phyloP scores from a whole-genome alignment of 2,329 filamentous ascomycete genomes.

The Periglandula ipomoeae region DNA sequence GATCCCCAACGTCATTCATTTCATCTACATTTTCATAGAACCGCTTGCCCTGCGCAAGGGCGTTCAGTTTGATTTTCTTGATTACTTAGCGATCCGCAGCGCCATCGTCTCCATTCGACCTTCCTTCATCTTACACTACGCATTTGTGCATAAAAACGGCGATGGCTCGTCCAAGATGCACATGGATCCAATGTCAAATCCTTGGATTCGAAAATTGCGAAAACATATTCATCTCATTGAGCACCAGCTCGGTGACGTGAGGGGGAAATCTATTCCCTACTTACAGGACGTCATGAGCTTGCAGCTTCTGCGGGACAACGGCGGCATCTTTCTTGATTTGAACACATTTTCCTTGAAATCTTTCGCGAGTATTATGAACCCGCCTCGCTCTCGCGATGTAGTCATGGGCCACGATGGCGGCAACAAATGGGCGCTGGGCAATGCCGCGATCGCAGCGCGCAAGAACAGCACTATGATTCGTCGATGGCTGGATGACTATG shows the following conservation, averaged over 20 bases:
- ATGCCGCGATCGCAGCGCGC: constrained; percentile 10
- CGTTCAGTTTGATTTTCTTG: constrained; percentile 10
- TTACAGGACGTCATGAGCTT: constrained; percentile 8
- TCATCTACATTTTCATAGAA: constrained; percentile 10
- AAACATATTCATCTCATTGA: constrained; percentile 6
- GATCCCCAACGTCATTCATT: constrained; percentile 11
- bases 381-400: constrained; percentile 5
- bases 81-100: constrained; percentile 11
- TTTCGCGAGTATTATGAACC: constrained; percentile 5
- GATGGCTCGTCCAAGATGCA: neutral
- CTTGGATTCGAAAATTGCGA: constrained; percentile 9
- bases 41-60: constrained; percentile 4
- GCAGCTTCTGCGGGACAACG: constrained; percentile 9
- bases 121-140: constrained; percentile 7
- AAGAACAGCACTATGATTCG: constrained; percentile 10
- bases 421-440: constrained; percentile 9
- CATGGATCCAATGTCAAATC: constrained; percentile 5
- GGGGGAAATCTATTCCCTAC: neutral
- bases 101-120: constrained; percentile 10
- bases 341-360: constrained; percentile 10
- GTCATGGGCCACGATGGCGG: constrained; percentile 11
- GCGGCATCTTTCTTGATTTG: constrained; percentile 11
- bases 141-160: constrained; percentile 1
- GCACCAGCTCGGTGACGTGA: constrained; percentile 3
- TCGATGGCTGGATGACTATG: constrained; percentile 9